Base-by-base conservation (phyloP, 371 early-diverging fungal genomes). In the Mortierella sp. region DNA sequence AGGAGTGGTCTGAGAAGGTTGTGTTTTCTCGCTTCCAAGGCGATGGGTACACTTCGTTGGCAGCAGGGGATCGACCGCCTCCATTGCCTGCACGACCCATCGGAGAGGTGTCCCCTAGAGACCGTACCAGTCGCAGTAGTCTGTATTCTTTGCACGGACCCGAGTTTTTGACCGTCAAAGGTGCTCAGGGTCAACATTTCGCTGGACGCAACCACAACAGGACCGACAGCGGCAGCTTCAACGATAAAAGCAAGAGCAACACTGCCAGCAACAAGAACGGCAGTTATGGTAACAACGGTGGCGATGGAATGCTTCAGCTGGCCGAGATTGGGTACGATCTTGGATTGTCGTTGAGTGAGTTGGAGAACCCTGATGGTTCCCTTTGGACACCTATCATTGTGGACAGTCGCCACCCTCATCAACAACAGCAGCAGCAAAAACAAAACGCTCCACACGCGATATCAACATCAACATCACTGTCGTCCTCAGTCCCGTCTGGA, bases 261-360 rank as follows among this genome's bases (percentile, higher is more conserved):
- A 29, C 0, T 32, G 18, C 5, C 5, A 60, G 18, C 16, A n/a
- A 60, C 60, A 60, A 16, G 60, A 32, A 32, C 32, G 51, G 16
- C 5, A 6, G 4, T 51, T 51, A 51, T 18, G 51, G 51, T 21
- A 51, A 51, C 16, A 51, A 51, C 21, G 21, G 60, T 12, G 18
- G 60, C 32, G 60, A 60, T 32, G 60, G 60, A 2, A 60, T 60
- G 60, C 60, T 60, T 60, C 60, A 60, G 6, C 32, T 60, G 32
- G 27, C 60, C 16, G 60, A 60, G 32, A 60, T 60, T 60, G 60
- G 60, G 4, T 60, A 29, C 29, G 60, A 60, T 60, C 60, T 60
- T 29, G 60, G 60, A 4, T 32, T 60, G 32, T 60, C 60, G 14
- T 32, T 60, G 18, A 60, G 35, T 60, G 60, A 60, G 32, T 32